phyloP scores from a whole-genome alignment of 768 basidiomycete species.

The Fomitopsis serialis region DNA sequence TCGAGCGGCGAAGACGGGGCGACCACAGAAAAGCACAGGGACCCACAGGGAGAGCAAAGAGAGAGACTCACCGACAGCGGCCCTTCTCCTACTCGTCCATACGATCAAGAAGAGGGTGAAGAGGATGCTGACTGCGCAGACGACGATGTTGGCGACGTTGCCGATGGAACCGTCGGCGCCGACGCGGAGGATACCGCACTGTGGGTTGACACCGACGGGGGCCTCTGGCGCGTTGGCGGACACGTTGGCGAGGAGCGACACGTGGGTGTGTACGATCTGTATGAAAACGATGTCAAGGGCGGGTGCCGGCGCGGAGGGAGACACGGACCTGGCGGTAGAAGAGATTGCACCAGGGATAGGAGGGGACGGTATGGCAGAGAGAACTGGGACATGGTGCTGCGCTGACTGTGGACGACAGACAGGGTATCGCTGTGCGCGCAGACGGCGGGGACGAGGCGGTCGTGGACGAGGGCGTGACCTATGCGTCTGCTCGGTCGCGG shows the following conservation, averaged over 20 bases:
- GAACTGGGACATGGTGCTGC: constrained; percentile 48
- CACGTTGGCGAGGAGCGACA: constrained; percentile 30
- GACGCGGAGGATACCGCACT: constrained; percentile 69
- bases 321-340: constrained; percentile 86
- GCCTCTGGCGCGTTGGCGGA: constrained; percentile 46
- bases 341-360: constrained; percentile 91
- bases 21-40: neutral
- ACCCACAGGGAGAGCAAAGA: neutral
- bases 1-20: no score
- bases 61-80: constrained; percentile 81
- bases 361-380: constrained; percentile 64
- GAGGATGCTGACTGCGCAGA: constrained; percentile 69
- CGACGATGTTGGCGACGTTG: constrained; percentile 83
- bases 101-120: constrained; percentile 53
- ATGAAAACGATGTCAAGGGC: constrained; percentile 2
- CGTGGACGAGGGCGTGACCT: no score
- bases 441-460: neutral
- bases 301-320: constrained; percentile 12
- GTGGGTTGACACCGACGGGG: constrained; percentile 78
- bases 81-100: constrained; percentile 60
- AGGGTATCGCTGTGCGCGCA: neutral
- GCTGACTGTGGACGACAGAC: neutral
- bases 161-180: constrained; percentile 58
- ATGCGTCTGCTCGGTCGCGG: no score
- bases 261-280: constrained; percentile 28